A percentile compares a stretch with the other conserved stretches of the same genome.
phyloP scores from a whole-genome alignment of 2,329 filamentous ascomycete species.

The Arthroderma uncinatum region DNA sequence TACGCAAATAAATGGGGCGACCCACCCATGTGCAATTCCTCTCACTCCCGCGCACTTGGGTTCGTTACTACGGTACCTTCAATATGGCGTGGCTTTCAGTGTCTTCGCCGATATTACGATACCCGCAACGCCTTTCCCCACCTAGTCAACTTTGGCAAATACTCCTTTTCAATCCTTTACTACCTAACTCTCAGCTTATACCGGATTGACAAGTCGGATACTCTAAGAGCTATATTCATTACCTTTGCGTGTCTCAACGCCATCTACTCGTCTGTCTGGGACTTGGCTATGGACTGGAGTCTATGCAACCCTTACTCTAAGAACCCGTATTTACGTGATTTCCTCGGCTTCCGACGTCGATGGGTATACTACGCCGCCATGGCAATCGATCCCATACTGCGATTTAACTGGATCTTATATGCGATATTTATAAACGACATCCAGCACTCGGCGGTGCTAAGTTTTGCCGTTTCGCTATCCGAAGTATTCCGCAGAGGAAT shows the following conservation, averaged over 20 bases:
- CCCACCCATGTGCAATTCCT: slow-evolving; percentile 71
- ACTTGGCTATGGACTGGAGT: slow-evolving; percentile 92
- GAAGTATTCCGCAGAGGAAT: slow-evolving; percentile 78
- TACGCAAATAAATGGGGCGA: slow-evolving; percentile 70
- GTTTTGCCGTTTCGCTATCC: slow-evolving; percentile 65
- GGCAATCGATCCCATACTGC: slow-evolving; percentile 67
- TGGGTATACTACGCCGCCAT: slow-evolving; percentile 86
- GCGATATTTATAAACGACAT: slow-evolving; percentile 67
- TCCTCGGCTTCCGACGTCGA: slow-evolving; percentile 63
- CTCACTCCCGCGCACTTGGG: slow-evolving; percentile 68
- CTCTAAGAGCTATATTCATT: slow-evolving; percentile 61
- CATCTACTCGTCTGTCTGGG: slow-evolving; percentile 81
- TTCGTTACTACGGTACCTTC: slow-evolving; percentile 76
- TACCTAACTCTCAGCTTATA: slow-evolving; percentile 73
- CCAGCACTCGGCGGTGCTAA: slow-evolving; percentile 72
- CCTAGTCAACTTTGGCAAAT: slow-evolving; percentile 85
- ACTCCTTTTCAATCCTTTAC: slow-evolving; percentile 69
- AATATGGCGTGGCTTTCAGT: slow-evolving; percentile 85
- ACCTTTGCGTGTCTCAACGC: slow-evolving; percentile 70
- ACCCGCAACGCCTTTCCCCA: slow-evolving; percentile 84
- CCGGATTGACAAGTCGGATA: slow-evolving; percentile 53
- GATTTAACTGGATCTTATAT: slow-evolving; percentile 93
- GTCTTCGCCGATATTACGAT: slow-evolving; percentile 76
- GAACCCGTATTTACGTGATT: slow-evolving; percentile 59
- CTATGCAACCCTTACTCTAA: slow-evolving; percentile 66